A percentile compares a stretch with the other conserved stretches of the same genome.
phyloP scores from a whole-genome alignment of 305 asterid species.

The Solanum hybrid region DNA sequence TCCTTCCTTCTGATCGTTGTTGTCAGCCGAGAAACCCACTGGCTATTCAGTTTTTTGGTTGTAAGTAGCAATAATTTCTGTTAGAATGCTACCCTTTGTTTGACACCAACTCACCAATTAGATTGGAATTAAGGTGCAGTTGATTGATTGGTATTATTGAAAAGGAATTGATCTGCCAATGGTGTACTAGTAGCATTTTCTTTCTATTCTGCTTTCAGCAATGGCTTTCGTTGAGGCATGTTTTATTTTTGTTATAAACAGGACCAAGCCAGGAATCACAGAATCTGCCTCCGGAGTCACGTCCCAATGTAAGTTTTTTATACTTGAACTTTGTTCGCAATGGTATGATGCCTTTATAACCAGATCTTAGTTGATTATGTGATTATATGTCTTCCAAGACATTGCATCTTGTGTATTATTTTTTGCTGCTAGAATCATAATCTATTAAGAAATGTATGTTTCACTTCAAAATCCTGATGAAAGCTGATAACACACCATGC shows the following conservation, averaged over 20 bases:
- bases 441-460: background rate
- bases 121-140: background rate
- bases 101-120: background rate
- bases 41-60: background rate
- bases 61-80: background rate
- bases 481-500: background rate
- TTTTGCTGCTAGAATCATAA: background rate
- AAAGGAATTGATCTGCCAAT: background rate
- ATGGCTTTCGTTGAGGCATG: constrained; percentile 1
- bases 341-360: background rate
- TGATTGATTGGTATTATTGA: background rate
- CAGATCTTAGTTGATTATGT: background rate
- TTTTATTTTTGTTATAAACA: constrained; percentile 18
- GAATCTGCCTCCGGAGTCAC: constrained; percentile 26
- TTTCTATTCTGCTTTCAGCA: background rate
- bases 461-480: background rate
- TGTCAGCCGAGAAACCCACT: background rate
- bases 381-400: background rate
- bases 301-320: constrained; percentile 34
- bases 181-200: background rate
- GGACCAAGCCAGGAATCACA: constrained; percentile 29
- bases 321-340: background rate
- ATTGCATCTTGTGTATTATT: background rate
- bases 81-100: background rate
- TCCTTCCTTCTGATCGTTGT: background rate